Base-by-base conservation (phyloP, 208 protist genomes). In the Leishmania martiniquensis region DNA sequence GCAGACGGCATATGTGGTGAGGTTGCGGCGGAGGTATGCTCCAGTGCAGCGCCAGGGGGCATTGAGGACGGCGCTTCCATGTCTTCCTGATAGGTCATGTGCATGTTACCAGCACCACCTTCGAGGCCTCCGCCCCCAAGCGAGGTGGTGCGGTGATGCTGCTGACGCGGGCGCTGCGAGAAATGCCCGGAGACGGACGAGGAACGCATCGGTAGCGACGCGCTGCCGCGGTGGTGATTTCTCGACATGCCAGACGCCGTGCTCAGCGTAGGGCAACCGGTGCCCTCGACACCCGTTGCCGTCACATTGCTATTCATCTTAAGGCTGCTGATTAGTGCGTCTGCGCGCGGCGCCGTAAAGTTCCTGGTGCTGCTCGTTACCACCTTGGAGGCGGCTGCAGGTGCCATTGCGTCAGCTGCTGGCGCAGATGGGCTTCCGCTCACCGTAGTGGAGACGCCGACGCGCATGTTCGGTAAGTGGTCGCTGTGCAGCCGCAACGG, bases 191-290 rank as follows among this genome's bases (percentile, higher is more conserved):
- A 57, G 32, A 54, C 32, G 68, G 29, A 39, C 47, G 68, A 39
- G 25, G 45, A 29, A 34, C 57, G 68, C 5, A 15, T 29, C 47
- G 57, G 68, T 29, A 32, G 17, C 25, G 44, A 42, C 42, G 65
- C 34, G 42, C 12, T 15, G 52, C 29, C 22, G 52, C 29, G 34
- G 34, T 69, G 63, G 51, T 81, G 77, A 34, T 74, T 66, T 15
- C 71, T 69, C 32, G 62, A 20, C 51, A 72, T 73, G 44, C 60
- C 71, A 45, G 57, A 39, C 68, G 68, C 68, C 65, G 49, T 69
- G 51, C 15, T 73, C 29, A 73, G 32, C 44, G 32, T 44, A 17
- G 47, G 13, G 51, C 32, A 17, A 47, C 68, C 7, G 47, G 17
- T 59, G 39, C 44, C 15, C 25, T 22, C 51, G n/a, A 12, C n/a